These are phyloP conservation scores for Russula sp. DNA, from an alignment of 768 basidiomycete species.

Conservation along the genomic window DNA sequence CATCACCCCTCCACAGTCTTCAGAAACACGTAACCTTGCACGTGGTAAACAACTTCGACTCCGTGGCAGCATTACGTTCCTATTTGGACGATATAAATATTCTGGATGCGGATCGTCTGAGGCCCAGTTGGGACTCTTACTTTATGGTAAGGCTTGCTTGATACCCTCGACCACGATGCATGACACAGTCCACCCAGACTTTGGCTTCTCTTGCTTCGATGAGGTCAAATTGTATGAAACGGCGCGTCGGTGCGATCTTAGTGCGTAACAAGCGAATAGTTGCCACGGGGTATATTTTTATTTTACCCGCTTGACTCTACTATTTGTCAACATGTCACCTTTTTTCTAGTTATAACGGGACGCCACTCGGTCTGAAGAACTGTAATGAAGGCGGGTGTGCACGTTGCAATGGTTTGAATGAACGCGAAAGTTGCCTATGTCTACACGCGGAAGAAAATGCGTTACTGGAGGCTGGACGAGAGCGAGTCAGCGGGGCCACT, in stretches of 20 bases:
- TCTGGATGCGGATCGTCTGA: conserved; percentile 65
- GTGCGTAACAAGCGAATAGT: conserved; percentile 80
- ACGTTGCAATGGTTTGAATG: conserved; percentile 63
- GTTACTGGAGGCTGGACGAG: conserved; percentile 87
- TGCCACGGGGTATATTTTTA: conserved; percentile 63
- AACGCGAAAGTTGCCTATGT: conserved; percentile 80
- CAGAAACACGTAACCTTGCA: conserved; percentile 57
- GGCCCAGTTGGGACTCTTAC: conserved; percentile 94
- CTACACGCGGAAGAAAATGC: conserved; percentile 99
- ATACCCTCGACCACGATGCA: conserved; percentile 5
- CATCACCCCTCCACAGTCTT: conserved; percentile 32
- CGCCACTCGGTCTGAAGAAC: conserved; percentile 84
- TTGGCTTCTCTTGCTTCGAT: conserved; percentile 86
- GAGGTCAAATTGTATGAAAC: conserved; percentile 95
- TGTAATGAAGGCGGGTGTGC: conserved; percentile 91
- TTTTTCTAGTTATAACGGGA: conserved; percentile 82
- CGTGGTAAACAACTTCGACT: conserved; percentile 61
- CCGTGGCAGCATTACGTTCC: conserved; percentile 50
- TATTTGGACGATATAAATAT: conserved; percentile 71
- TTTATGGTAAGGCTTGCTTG: conserved; percentile 71
- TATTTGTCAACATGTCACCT: conserved; percentile 8
- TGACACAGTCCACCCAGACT: conserved; percentile 48
- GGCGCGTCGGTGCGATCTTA: conserved; percentile 90
- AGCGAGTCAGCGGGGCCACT: conserved; percentile 81
- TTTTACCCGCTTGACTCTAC: conserved; percentile 7